Conservation (phyloP, 768 basidiomycete genomes). For the Candolleomyces aberdarensis region DNA sequence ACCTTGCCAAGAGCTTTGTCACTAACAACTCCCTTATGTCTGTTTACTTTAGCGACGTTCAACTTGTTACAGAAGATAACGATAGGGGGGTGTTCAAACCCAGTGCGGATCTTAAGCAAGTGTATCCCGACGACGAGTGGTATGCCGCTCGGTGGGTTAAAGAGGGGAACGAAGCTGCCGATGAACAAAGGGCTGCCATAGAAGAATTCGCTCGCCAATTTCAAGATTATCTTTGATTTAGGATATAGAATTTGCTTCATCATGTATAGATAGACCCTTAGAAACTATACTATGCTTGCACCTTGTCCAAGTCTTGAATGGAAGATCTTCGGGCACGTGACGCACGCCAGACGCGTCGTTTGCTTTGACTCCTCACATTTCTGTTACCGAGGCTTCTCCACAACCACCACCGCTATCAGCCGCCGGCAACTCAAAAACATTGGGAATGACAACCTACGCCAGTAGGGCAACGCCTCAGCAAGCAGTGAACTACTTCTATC, state of each 20-base stretch:
- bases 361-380: background rate
- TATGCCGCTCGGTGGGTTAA: slow-evolving; percentile 33
- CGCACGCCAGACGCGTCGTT: background rate
- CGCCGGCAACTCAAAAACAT: background rate
- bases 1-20: slow-evolving; percentile 5
- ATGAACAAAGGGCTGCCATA: background rate
- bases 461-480: slow-evolving; percentile 16
- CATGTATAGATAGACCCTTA: background rate
- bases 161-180: slow-evolving; percentile 5
- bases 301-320: no score
- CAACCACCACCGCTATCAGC: background rate
- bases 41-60: slow-evolving; percentile 15
- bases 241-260: no score
- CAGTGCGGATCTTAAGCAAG: slow-evolving; percentile 37
- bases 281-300: background rate
- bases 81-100: slow-evolving; percentile 26
- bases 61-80: slow-evolving; percentile 6
- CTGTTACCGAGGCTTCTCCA: background rate
- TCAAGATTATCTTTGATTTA: background rate
- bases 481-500: slow-evolving; percentile 18
- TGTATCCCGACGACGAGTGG: slow-evolving; percentile 48
- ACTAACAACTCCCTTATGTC: slow-evolving; percentile 1
- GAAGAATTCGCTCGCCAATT: background rate
- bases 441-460: slow-evolving; percentile 20
- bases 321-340: background rate